Conservation (phyloP, 1,284 basidiomycete species). For the Trichosporon faecale region DNA sequence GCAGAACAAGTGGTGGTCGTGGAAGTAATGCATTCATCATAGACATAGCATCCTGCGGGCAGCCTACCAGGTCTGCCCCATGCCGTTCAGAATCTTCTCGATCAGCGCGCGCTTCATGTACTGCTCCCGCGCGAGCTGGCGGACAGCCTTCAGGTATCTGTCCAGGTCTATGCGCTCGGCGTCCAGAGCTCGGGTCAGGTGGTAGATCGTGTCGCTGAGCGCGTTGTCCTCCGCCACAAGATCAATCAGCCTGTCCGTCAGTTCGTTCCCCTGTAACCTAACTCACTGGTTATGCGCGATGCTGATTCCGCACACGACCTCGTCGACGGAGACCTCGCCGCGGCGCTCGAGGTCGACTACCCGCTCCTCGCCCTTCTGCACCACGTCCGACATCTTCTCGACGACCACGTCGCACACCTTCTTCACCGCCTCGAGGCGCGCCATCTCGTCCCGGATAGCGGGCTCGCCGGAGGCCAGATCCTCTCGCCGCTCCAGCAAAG, state of each 20-base stretch:
- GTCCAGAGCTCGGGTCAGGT: conserved; percentile 89
- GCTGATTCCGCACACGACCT: conserved; percentile 87
- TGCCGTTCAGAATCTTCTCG: conserved; percentile 72
- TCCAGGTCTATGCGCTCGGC: conserved; percentile 88
- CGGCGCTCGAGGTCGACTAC: conserved; percentile 67
- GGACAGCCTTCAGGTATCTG: conserved; percentile 80
- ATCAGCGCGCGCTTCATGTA: conserved; percentile 71
- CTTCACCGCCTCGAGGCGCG: conserved; percentile 86
- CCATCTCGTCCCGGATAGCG: conserved; percentile 93
- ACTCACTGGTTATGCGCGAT: conserved; percentile 94
- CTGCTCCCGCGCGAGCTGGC: conserved; percentile 86
- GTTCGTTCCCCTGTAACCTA: too few relatives aligned
- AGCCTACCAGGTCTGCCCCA: conserved; percentile 59
- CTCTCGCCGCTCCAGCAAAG: conserved; percentile 70
- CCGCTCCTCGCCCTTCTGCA: conserved; percentile 65
- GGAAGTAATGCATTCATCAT: conserved; percentile 5
- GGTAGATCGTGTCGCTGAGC: conserved; percentile 96
- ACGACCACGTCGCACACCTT: conserved; percentile 82
- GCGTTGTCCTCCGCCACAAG: conserved; percentile 98
- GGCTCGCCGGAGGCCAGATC: conserved; percentile 86
- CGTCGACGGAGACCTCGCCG: conserved; percentile 65
- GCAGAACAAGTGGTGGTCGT: conserved; percentile 1
- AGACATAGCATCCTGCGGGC: not conserved
- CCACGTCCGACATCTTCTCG: conserved; percentile 62
- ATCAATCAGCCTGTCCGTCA: conserved; percentile 70